Base-by-base conservation (phyloP, 352 stramenopile genomes). In the Globisporangium heterothallicum region DNA sequence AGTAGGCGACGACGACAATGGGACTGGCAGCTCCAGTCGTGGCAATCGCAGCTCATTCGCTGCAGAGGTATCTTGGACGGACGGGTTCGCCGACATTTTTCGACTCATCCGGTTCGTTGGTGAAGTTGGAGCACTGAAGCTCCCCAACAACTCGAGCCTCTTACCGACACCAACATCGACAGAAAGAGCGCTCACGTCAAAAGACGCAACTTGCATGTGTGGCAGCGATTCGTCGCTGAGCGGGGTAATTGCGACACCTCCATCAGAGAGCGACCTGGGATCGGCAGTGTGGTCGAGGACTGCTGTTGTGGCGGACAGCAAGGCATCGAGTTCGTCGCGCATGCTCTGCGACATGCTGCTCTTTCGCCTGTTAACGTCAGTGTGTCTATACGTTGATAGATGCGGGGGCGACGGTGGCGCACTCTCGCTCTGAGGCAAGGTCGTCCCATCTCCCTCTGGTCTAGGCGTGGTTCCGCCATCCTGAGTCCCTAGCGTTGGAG, bases 41-140 rank as follows among this genome's bases (percentile, higher is more conserved):
- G 35, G 53, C 14, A 53, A 13, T 4, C 53, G 35, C 13, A 36
- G 19, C 14, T 59, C 53, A n/a, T n/a, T 26, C 18, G 21, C 16
- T 2, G 27, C 8, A 0, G 12, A 18, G 27, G n/a, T n/a, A n/a
- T n/a, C 13, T 13, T 21, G 14, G 19, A n/a, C 6, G n/a, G n/a
- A n/a, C n/a, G n/a, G 30, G 18, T 40, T 51, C 51, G 19, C 21
- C 1, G 51, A 51, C 1, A 42, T 7, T 29, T 24, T 16, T 21
- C 30, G 42, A 18, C 36, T 47, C 5, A 26, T 2, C 2, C 18
- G 36, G 13, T 36, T 46, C 24, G 45, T n/a, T 4, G 22, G 9
- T 4, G 48, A 47, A 22, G 29, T 34, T 34, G 29, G 10, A 34
- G 29, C 10, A 10, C 29, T 34, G 6, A 10, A 12, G 29, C 29